Evolutionary conservation across 177 flowering plant genomes (phyloP).

Genomic region (Tripterygium wilfordii): DNA sequence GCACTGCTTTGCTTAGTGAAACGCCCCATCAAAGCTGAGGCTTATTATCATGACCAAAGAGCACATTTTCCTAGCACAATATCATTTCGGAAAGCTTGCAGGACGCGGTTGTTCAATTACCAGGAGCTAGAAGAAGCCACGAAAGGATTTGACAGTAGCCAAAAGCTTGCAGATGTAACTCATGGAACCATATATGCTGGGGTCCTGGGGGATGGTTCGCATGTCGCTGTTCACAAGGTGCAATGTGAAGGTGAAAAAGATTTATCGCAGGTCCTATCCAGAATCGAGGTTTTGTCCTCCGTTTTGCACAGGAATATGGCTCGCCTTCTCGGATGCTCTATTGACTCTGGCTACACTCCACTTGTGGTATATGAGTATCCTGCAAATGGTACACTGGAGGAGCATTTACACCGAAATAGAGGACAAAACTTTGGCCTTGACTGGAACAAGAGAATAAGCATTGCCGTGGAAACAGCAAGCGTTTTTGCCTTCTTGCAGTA

Average conservation of each 20-base stretch:
- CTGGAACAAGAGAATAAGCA: conserved; percentile 52
- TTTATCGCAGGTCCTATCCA: conserved; percentile 38
- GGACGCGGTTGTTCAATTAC: conserved; percentile 44
- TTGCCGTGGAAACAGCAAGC: conserved; percentile 54
- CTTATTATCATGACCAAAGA: conserved; percentile 23
- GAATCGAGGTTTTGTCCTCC: conserved; percentile 39
- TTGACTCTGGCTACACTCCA: conserved; percentile 35
- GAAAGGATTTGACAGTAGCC: conserved; percentile 48
- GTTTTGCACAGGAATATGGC: conserved; percentile 52
- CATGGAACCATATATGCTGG: conserved; percentile 51
- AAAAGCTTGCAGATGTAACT: conserved; percentile 31
- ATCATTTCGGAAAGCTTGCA: conserved; percentile 44
- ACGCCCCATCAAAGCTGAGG: conserved; percentile 21
- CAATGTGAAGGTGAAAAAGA: conserved; percentile 42
- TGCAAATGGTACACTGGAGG: conserved; percentile 51
- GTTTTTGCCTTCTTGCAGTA: conserved; percentile 51
- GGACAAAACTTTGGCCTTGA: conserved; percentile 34
- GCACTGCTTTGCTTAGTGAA: conserved; percentile 36
- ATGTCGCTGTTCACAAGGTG: conserved; percentile 56
- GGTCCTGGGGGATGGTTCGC: conserved; percentile 47
- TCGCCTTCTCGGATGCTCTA: conserved; percentile 54
- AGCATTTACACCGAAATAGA: conserved; percentile 27
- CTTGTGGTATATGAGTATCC: conserved; percentile 59
- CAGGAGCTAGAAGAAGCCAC: conserved; percentile 71
- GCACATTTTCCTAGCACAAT: conserved; percentile 19